Evolutionary conservation across 108 stramenopile species (phyloP).

Genomic region (Cyclotella baltica): DNA sequence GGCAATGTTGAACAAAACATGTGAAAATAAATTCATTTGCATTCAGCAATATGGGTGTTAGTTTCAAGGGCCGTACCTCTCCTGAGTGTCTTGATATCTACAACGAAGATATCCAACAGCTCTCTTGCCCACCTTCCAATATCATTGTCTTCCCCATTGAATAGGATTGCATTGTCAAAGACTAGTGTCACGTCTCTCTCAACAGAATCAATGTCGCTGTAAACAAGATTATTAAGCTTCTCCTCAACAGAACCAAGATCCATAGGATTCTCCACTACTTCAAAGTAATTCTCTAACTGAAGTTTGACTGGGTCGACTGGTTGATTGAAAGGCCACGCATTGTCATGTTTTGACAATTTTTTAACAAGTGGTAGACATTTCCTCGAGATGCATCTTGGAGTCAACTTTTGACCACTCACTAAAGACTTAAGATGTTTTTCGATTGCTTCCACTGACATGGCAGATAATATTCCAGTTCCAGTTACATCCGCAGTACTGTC

Average conservation of each 20-base stretch:
- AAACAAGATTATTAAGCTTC: conserved; percentile 79
- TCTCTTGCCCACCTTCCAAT: conserved; percentile 81
- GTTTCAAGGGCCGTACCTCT: conserved; percentile 30
- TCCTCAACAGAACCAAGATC: conserved; percentile 78
- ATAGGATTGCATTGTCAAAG: conserved; percentile 89
- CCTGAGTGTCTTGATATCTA: conserved; percentile 62
- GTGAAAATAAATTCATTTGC: background rate
- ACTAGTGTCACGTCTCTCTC: conserved; percentile 75
- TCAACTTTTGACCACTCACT: conserved; percentile 65
- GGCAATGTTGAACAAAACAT: background rate
- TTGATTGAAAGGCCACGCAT: conserved; percentile 91
- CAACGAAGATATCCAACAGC: conserved; percentile 66
- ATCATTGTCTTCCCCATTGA: conserved; percentile 87
- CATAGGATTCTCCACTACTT: conserved; percentile 91
- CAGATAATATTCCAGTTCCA: conserved; percentile 51
- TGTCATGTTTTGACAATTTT: conserved; percentile 80
- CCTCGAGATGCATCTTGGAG: conserved; percentile 74
- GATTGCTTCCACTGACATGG: conserved; percentile 72
- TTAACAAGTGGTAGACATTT: conserved; percentile 85
- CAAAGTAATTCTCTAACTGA: conserved; percentile 96
- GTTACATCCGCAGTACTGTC: background rate
- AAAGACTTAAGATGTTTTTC: conserved; percentile 84
- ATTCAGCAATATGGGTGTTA: conserved; percentile 22
- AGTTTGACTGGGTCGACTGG: conserved; percentile 95
- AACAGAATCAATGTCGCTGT: conserved; percentile 73